These are phyloP conservation scores for Cyanodermella asteris DNA, from an alignment of 2,329 filamentous ascomycete species.

Conservation along the genomic window DNA sequence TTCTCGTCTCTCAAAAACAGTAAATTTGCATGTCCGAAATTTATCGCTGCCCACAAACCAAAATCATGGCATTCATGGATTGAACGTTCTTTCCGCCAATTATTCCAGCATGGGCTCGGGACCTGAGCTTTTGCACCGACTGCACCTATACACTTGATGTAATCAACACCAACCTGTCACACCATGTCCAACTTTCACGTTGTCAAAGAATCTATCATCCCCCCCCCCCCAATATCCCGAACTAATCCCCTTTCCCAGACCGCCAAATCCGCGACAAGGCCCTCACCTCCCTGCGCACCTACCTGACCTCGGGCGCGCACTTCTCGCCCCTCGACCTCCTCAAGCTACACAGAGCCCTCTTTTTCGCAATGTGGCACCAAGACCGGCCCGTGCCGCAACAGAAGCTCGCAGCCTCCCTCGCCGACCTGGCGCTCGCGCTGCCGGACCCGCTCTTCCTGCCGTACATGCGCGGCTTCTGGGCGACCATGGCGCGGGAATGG, in stretches of 20 bases:
- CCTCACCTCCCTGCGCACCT: conserved; percentile 53
- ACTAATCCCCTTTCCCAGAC: conserved; percentile 32
- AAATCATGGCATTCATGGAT: too few species aligned
- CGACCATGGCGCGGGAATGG: conserved; percentile 48
- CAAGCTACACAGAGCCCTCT: conserved; percentile 88
- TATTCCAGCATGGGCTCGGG: too few species aligned
- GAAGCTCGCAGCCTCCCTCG: conserved; percentile 56
- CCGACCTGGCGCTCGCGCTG: conserved; percentile 42
- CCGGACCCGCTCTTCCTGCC: conserved; percentile 23
- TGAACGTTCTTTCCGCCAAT: too few species aligned
- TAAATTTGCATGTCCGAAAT: too few species aligned
- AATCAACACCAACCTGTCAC: too few species aligned
- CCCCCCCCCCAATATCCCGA: too few species aligned
- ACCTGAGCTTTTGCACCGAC: too few species aligned
- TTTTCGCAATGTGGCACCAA: conserved; percentile 85
- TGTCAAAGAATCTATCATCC: too few species aligned
- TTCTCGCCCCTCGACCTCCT: conserved; percentile 51
- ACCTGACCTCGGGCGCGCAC: conserved; percentile 42
- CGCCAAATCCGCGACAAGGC: conserved; percentile 57
- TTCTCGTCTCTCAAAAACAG: too few species aligned
- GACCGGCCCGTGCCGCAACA: conserved; percentile 79
- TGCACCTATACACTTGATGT: too few species aligned
- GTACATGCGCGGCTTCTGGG: conserved; percentile 46
- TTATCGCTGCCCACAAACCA: too few species aligned
- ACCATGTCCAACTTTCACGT: too few species aligned